A percentile compares a stretch with the other conserved stretches of the same genome.
These are phyloP conservation scores for Escovopsis sp. DNA, from an alignment of 2,329 filamentous ascomycete species.

Conservation along the genomic window DNA sequence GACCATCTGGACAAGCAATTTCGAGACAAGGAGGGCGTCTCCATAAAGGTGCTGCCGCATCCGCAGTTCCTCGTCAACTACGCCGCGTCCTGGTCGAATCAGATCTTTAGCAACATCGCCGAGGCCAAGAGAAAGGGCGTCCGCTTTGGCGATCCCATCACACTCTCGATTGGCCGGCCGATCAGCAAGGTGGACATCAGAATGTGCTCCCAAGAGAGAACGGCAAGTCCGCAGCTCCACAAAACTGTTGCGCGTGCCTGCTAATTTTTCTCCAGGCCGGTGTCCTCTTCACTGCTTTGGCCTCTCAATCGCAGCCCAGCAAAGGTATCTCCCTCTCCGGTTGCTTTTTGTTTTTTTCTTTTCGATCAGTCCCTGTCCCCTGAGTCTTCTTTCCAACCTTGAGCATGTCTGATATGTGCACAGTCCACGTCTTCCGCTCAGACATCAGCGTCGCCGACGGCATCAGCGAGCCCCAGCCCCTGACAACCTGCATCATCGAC, in stretches of 20 bases:
- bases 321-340: slow-evolving; percentile 17
- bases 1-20: slow-evolving; percentile 36
- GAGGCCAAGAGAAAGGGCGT: slow-evolving; percentile 55
- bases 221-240: slow-evolving; percentile 15
- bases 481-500: slow-evolving; percentile 25
- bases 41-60: slow-evolving; percentile 39
- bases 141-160: slow-evolving; percentile 43
- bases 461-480: slow-evolving; percentile 34
- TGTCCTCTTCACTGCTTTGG: slow-evolving; percentile 27
- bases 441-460: slow-evolving; percentile 40
- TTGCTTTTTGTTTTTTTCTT: too few species aligned
- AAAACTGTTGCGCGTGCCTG: too few species aligned
- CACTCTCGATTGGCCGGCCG: slow-evolving; percentile 28
- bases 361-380: too few species aligned
- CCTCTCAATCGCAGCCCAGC: slow-evolving; percentile 20
- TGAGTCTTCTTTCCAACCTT: neutral
- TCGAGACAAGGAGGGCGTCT: slow-evolving; percentile 27
- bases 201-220: slow-evolving; percentile 28
- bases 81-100: slow-evolving; percentile 41
- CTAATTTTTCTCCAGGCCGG: slow-evolving; percentile 14
- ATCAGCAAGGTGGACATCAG: slow-evolving; percentile 41
- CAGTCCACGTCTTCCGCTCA: slow-evolving; percentile 44
- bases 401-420: too few species aligned
- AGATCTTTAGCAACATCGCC: slow-evolving; percentile 52
- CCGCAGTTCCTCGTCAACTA: slow-evolving; percentile 50